These are phyloP conservation scores for Fomitopsis betulina DNA, from an alignment of 1,284 basidiomycete genomes.

Conservation along the genomic window DNA sequence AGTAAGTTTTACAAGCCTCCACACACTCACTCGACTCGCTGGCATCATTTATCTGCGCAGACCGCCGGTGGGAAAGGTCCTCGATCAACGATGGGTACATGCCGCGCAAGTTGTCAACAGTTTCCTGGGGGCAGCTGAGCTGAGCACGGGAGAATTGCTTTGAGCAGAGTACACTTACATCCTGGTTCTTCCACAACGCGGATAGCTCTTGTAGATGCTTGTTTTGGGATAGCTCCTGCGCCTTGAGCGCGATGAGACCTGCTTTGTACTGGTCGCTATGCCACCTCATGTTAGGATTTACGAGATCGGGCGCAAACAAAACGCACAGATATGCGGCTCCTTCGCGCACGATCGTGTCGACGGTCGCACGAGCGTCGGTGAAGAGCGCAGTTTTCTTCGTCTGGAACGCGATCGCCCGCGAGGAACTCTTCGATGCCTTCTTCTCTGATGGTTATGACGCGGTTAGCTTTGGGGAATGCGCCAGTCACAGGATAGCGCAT, in stretches of 20 bases:
- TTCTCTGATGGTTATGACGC: constrained; percentile 17
- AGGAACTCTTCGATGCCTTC: constrained; percentile 26
- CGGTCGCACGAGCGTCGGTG: constrained; percentile 23
- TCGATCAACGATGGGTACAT: constrained; percentile 30
- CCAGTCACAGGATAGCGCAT: background rate
- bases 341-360: constrained; percentile 20
- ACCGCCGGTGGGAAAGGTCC: constrained; percentile 32
- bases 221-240: constrained; percentile 23
- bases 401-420: constrained; percentile 24
- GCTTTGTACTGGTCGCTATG: constrained; percentile 25
- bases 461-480: background rate
- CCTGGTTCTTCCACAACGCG: constrained; percentile 19
- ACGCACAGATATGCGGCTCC: constrained; percentile 26
- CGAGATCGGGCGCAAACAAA: background rate
- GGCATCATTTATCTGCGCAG: constrained; percentile 30
- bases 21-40: constrained; percentile 32
- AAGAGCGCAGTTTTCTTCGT: constrained; percentile 27
- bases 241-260: constrained; percentile 20
- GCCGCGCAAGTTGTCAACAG: constrained; percentile 26
- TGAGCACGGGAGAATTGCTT: background rate
- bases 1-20: background rate
- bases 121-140: constrained; percentile 24
- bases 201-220: constrained; percentile 19
- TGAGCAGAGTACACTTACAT: constrained; percentile 14
- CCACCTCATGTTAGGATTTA: background rate